Percentiles rank a stretch among this genome's conserved stretches.
Conservation (phyloP, 768 basidiomycete genomes). For the Termitomyces sp. region DNA sequence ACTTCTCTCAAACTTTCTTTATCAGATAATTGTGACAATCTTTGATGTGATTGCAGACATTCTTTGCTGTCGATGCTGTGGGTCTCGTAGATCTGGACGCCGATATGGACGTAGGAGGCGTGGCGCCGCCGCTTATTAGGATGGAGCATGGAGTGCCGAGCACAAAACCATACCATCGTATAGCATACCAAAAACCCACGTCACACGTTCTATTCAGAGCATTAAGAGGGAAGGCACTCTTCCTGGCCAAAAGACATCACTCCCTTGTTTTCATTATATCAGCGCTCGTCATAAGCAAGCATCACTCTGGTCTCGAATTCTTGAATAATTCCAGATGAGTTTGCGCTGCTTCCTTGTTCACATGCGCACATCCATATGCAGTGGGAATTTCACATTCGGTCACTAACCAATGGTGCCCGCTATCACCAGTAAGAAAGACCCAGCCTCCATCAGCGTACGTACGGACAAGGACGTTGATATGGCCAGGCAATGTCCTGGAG, state of each 20-base stretch:
- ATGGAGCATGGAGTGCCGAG: too few species aligned
- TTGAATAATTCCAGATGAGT: slow-evolving; percentile 37
- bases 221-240: slow-evolving; percentile 2
- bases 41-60: slow-evolving; percentile 59
- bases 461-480: too few species aligned
- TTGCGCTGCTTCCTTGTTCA: slow-evolving; percentile 36
- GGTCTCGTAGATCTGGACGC: slow-evolving; percentile 28
- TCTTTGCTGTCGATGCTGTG: slow-evolving; percentile 48
- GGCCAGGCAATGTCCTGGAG: too few species aligned
- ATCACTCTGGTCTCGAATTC: slow-evolving; percentile 43
- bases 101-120: slow-evolving; percentile 20
- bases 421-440: slow-evolving; percentile 44
- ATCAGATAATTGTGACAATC: slow-evolving; percentile 62
- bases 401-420: slow-evolving; percentile 50
- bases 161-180: too few species aligned
- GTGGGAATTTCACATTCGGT: slow-evolving; percentile 32
- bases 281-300: slow-evolving; percentile 50
- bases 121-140: slow-evolving; percentile 6
- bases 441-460: too few species aligned
- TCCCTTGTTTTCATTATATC: slow-evolving; percentile 45
- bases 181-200: too few species aligned
- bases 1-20: not conserved
- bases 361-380: slow-evolving; percentile 36
- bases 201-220: not conserved
- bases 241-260: slow-evolving; percentile 39